phyloP scores from a whole-genome alignment of 2,329 filamentous ascomycete species.

The Penicillium janthinellum region DNA sequence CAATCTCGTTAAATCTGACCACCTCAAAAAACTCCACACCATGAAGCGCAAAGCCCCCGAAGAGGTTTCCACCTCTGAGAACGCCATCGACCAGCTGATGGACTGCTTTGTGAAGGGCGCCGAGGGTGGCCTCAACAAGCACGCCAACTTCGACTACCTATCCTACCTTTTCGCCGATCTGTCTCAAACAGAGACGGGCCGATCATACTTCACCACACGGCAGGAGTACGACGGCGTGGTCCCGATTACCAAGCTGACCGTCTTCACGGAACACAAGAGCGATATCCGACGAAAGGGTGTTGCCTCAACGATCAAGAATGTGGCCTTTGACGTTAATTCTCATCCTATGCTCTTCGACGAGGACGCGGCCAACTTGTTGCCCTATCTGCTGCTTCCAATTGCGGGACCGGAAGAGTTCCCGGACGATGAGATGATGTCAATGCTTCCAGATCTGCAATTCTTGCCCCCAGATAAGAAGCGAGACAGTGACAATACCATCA shows the following conservation, averaged over 20 bases:
- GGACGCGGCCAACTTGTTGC: constrained; percentile 75
- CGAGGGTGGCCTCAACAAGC: constrained; percentile 77
- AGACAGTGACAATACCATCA: constrained; percentile 73
- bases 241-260: constrained; percentile 87
- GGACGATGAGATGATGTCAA: constrained; percentile 80
- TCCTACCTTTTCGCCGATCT: constrained; percentile 93
- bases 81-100: constrained; percentile 84
- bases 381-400: constrained; percentile 85
- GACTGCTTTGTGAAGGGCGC: constrained; percentile 95
- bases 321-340: constrained; percentile 75
- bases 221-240: constrained; percentile 80
- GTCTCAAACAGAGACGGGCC: constrained; percentile 74
- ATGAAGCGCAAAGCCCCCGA: constrained; percentile 70
- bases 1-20: constrained; percentile 82
- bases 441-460: constrained; percentile 89
- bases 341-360: constrained; percentile 72
- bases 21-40: constrained; percentile 67
- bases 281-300: constrained; percentile 86
- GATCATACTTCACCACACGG: constrained; percentile 71
- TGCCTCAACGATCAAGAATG: constrained; percentile 94
- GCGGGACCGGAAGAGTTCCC: constrained; percentile 86
- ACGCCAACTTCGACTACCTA: constrained; percentile 88
- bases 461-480: constrained; percentile 86
- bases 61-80: constrained; percentile 69
- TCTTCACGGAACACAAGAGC: constrained; percentile 90